Base-by-base conservation (phyloP, 805 yeast genomes). In the Yarrowia porcina region DNA sequence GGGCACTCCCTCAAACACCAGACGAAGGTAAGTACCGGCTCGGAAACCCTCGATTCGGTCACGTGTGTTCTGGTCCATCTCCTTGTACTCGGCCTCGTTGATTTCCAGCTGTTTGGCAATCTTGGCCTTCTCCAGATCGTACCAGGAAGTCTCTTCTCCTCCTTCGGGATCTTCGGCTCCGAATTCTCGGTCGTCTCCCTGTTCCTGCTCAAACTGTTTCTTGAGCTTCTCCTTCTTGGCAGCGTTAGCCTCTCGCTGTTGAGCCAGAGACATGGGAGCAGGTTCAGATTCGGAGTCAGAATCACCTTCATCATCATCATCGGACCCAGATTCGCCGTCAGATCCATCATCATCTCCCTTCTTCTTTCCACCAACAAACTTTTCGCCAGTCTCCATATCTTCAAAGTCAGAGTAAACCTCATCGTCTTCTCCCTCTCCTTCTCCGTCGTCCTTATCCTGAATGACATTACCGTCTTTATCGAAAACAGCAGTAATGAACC, bases 81-180 rank as follows among this genome's bases (percentile, higher is more conserved):
- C 80, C 18, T 84, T 87, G 45, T 69, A 74, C 65, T 76, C 80
- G 10, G 89, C 83, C 73, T 90, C 89, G 75, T 94, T 96, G 76
- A 96, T 91, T 66, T 93, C 98, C 66, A 89, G 77, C 76, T 94
- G 99, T 73, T 94, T 93, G 64, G 97, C 91, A 85, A 96, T 92
- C 71, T 92, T 93, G 65, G 96, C 96, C 78, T 94, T 94, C 74
- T 94, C 97, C 74, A 88, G 84, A 73, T 93, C 98, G 73, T 93
- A 94, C 99, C 99, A 94, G 0, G 97, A 91, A 69, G 93, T 97
- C 71, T 89, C 96, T 11, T 52, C 59, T 6, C 56, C 56, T 45
- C 74, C 75, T 71, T 89, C 91, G 12, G 89, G 89, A 66, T 90
- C 96, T 66, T 87, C 89, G 25, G 86, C 90, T 17, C 89, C 89